Percentiles rank a stretch among this genome's conserved stretches.
Conservation (phyloP, 345 rosid species). For the Rhodomyrtus tomentosa region DNA sequence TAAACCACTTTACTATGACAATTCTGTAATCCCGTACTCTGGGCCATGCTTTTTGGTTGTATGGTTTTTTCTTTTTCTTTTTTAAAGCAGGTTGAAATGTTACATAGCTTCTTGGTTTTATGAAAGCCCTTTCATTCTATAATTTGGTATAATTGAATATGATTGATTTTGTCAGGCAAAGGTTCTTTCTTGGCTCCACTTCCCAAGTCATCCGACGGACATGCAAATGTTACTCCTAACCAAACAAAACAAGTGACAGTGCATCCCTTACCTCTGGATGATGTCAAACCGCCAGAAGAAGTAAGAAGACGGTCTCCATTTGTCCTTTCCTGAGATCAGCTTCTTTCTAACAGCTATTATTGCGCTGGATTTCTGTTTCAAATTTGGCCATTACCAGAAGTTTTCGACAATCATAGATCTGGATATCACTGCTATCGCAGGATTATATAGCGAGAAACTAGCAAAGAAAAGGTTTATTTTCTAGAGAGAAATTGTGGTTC, state of each 20-base stretch:
- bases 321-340: not conserved
- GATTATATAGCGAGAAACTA: not conserved
- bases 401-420: not conserved
- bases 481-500: not conserved
- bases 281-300: conserved; percentile 9
- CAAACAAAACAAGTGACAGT: conserved; percentile 29
- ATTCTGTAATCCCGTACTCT: not conserved
- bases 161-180: conserved; percentile 24
- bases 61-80: not conserved
- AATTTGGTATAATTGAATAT: not conserved
- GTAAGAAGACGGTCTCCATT: conserved; percentile 13
- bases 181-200: conserved; percentile 46
- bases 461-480: not conserved
- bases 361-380: not conserved
- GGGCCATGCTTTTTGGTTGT: not conserved
- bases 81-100: not conserved
- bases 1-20: not conserved
- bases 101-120: not conserved
- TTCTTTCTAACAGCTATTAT: not conserved
- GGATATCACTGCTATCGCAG: not conserved
- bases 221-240: conserved; percentile 16
- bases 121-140: not conserved
- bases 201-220: conserved; percentile 36
- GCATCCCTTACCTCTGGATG: conserved; percentile 38
- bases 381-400: not conserved